Conservation (phyloP, 306 rosid genomes). For the Delonix regia region DNA sequence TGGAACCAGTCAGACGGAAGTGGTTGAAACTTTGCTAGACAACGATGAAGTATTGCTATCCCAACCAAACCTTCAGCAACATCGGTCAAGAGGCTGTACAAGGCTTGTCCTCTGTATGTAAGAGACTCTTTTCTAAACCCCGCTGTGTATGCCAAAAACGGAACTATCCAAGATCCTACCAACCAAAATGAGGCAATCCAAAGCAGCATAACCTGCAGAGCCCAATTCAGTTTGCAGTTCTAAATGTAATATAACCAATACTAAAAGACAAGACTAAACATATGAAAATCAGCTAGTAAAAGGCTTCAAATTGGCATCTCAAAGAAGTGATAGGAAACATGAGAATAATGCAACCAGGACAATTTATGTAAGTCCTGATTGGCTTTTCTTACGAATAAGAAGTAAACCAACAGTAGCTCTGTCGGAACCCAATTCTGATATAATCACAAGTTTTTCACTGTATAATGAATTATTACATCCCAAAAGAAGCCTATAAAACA, state of each 20-base stretch:
- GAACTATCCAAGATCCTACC: constrained; percentile 68
- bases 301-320: neutral
- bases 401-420: neutral
- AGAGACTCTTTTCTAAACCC: constrained; percentile 64
- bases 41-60: constrained; percentile 53
- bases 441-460: too few species aligned
- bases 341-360: neutral
- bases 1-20: constrained; percentile 62
- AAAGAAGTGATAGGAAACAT: neutral
- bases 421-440: too few species aligned
- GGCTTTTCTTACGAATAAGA: neutral
- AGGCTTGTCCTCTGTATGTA: constrained; percentile 63
- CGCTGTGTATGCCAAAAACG: constrained; percentile 55
- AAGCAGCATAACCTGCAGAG: constrained; percentile 65
- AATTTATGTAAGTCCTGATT: neutral
- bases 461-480: too few species aligned
- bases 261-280: neutral
- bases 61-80: constrained; percentile 62
- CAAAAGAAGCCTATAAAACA: too few species aligned
- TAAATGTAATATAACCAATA: constrained; percentile 9
- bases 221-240: constrained; percentile 38
- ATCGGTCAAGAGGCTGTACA: constrained; percentile 61
- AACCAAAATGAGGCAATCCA: constrained; percentile 72
- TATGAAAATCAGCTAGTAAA: neutral
- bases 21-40: constrained; percentile 57